Evolutionary conservation across 1,284 basidiomycete species (phyloP).

Genomic region (Vanrija sp.): DNA sequence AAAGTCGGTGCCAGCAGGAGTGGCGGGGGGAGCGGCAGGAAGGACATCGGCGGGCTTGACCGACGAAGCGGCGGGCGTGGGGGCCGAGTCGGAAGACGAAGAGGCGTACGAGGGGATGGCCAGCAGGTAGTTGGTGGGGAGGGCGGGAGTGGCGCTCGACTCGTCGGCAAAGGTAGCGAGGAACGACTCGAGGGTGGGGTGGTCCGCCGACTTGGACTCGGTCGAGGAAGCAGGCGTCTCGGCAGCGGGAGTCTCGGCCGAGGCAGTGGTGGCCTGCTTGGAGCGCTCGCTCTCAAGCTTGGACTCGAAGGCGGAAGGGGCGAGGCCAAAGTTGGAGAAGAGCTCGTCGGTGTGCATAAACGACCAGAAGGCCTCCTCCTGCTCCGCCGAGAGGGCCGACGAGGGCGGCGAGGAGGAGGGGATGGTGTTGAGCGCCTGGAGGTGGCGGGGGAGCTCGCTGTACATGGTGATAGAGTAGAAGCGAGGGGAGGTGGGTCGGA

Average conservation of each 20-base stretch:
- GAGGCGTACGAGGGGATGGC: slow-evolving; percentile 18
- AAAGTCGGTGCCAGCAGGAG: slow-evolving; percentile 6
- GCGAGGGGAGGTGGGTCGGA: neutral
- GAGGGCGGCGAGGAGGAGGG: slow-evolving; percentile 26
- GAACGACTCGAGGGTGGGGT: slow-evolving; percentile 43
- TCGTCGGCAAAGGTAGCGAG: slow-evolving; percentile 38
- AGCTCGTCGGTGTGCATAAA: slow-evolving; percentile 45
- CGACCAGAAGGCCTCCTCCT: slow-evolving; percentile 44
- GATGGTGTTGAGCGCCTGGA: slow-evolving; percentile 19
- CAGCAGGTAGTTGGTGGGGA: slow-evolving; percentile 25
- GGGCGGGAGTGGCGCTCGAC: slow-evolving; percentile 9
- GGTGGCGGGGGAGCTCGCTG: slow-evolving; percentile 17
- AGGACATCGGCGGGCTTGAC: slow-evolving; percentile 25
- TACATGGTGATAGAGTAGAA: slow-evolving; percentile 7
- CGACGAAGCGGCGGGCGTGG: slow-evolving; percentile 11
- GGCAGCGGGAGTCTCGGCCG: slow-evolving; percentile 1
- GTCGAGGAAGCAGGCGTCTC: slow-evolving; percentile 7
- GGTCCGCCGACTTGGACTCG: slow-evolving; percentile 9
- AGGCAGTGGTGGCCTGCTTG: neutral
- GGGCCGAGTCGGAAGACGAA: neutral
- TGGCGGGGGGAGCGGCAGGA: slow-evolving; percentile 12
- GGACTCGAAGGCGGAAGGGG: slow-evolving; percentile 25
- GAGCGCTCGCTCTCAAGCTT: slow-evolving; percentile 6
- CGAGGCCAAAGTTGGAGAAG: slow-evolving; percentile 37
- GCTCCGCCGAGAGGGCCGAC: slow-evolving; percentile 27